phyloP scores from a whole-genome alignment of 169 alveolate species.

The Miamiensis avidus region DNA sequence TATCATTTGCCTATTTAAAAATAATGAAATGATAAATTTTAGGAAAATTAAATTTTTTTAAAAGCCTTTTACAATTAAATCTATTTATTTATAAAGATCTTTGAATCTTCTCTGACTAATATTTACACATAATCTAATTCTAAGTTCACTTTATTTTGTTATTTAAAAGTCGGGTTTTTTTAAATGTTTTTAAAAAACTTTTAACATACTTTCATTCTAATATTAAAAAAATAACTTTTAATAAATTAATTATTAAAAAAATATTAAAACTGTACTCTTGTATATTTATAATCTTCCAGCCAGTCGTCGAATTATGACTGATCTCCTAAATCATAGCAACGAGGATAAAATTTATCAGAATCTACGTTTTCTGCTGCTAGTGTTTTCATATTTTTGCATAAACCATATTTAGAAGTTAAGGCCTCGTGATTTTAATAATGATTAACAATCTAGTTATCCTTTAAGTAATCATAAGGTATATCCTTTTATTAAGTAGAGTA shows the following conservation, averaged over 20 bases:
- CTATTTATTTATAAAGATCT: not conserved
- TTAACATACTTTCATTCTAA: not conserved
- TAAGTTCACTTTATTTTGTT: not conserved
- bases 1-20: not conserved
- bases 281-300: constrained; percentile 77
- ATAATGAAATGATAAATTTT: too few species aligned
- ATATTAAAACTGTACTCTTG: constrained; percentile 12
- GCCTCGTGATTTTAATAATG: constrained; percentile 73
- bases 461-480: constrained; percentile 68
- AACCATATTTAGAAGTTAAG: constrained; percentile 83
- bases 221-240: too few species aligned
- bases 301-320: constrained; percentile 82
- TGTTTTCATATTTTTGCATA: constrained; percentile 71
- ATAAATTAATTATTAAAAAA: not conserved
- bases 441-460: constrained; percentile 63
- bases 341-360: constrained; percentile 85
- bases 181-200: too few species aligned
- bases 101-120: not conserved
- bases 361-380: constrained; percentile 64
- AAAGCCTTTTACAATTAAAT: not conserved
- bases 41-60: too few species aligned
- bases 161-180: not conserved
- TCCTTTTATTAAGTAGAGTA: constrained; percentile 71
- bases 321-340: constrained; percentile 83
- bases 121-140: not conserved